Base-by-base conservation (phyloP, 352 stramenopile genomes). In the Globisporangium recalcitrans region DNA sequence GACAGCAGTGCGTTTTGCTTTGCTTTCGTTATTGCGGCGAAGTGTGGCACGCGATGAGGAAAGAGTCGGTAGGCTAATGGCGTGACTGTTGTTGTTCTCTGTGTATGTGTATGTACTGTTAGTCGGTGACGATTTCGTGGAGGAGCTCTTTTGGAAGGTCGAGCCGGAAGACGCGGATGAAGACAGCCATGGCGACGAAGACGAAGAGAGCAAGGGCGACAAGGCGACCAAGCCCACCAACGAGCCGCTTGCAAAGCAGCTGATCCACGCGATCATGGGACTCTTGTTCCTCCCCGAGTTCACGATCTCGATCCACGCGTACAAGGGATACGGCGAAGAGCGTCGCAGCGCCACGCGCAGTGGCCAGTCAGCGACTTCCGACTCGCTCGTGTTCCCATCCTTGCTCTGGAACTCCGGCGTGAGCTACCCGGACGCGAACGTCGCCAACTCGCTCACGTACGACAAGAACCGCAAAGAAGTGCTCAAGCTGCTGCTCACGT, bases 401-500 rank as follows among this genome's bases (percentile, higher is more conserved):
- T 61, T 95, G 38, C 44, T 95, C 21, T 95, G 86, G 86, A 83
- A 91, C 51, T 71, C 83, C 0, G 86, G 86, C 2, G 86, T 95
- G 5, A 76, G 82, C 1, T 95, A 93, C 53, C 86, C 86, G 1
- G 86, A 95, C 57, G 81, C 82, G 0, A 89, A 79, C 47, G 74
- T 91, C 9, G 71, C 80, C 9, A 83, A 88, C 52, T 81, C 86
- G 52, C 75, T 73, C 19, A 74, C 69, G 31, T 93, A 90, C 54
- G 95, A 98, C 69, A 95, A 94, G 71, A 98, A 98, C 79, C 88
- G 97, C 46, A 91, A 96, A 64, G 97, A 99, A 80, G 90, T 99
- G 16, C 71, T 99, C 24, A 92, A 96, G 57, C 73, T 99, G 4
- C 70, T 99, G 27, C 72, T 99, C 1, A 96, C 95, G 24, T 88